Evolutionary conservation across 2,329 filamentous ascomycete species (phyloP), one percentile per base, ranked within the genome.

Genomic region (Zelopaecilomyces penicillatus): DNA sequence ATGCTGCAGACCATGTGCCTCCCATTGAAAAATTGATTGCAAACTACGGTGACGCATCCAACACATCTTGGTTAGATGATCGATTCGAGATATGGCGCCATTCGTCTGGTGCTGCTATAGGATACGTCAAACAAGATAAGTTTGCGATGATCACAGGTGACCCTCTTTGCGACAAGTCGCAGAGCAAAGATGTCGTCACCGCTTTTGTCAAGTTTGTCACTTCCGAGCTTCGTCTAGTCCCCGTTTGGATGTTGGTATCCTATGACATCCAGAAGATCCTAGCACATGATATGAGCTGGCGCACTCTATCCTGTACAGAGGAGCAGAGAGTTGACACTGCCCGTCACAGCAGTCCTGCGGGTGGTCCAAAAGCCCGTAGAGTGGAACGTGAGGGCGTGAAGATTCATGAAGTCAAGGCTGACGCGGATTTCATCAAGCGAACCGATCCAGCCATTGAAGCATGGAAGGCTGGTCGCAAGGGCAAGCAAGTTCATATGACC

Each of bases 11-110:
- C 58, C 73, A 82, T 41, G 70, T 85, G 43, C 89, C 89, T 42
- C 75, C 87, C 0, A 62, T 96, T 5, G 87, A 90, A 61, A 85
- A 95, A 60, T 80, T 96, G 36, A 89, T 96, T 62, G 88, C 88
- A 59, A 96, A 96, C 64, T 96, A 96, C 55, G 90, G 90, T 50
- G 90, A 96, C 64, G 88, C 90, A 2, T 89, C 88, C 40, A 94
- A 95, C 58, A 96, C 90, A 0, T 93, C 88, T 0, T 96, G 89
- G 88, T 77, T 93, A 6, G 90, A 96, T 61, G 85, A 89, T 5
- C 82, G 88, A 5, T 95, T 90, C 62, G 76, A 87, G 58, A 82
- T 95, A 46, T 96, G 88, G 87, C 82, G 90, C 30, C 87, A 95
- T 59, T 67, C 76, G 26, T 91, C 85, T 2, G 90, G 90, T 40